Base-by-base conservation (phyloP, 2,329 filamentous ascomycete genomes). In the Cladosporium halotolerans region DNA sequence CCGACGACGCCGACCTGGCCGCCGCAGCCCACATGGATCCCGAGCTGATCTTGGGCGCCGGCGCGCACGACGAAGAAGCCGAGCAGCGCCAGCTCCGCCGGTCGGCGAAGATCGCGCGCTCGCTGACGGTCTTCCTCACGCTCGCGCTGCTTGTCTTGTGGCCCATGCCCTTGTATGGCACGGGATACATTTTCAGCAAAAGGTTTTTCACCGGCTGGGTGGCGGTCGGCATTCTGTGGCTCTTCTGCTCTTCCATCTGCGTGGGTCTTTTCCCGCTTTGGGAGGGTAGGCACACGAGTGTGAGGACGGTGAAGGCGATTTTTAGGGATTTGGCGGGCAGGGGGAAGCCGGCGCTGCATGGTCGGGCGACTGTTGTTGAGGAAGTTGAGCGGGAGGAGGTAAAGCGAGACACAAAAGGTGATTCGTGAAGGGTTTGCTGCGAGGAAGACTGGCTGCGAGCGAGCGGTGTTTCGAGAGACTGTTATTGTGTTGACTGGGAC, bases 191-290 rank as follows among this genome's bases (percentile, higher is more conserved):
- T 32, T 79, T 79, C 58, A 75, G 69, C 1, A 71, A 70, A 56
- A 59, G 66, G 0, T 78, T 77, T 56, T 78, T 77, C 60, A 65
- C 66, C 0, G 72, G 73, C 0, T 78, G 75, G 75, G 68, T 71
- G 0, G 65, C 69, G 0, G 70, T 78, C 0, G 69, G 73, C 0
- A 75, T 77, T 3, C 61, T 74, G 0, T 78, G 74, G 74, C 73
- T 77, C 32, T 78, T 78, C 55, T 82, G 80, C 62, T 86, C 83
- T 3, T 73, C 84, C 2, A 75, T 85, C 52, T 85, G 82, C 9
- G 89, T 96, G 0, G 89, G 88, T 0, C 38, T 96, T 0, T 96
- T 86, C 70, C 91, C 91, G 6, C 72, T 93, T 1, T 93, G 80
- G 69, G 89, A 96, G 66, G 88, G 89, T 0, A 74, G 90, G 1